A percentile compares a stretch with the other conserved stretches of the same genome.
Evolutionary conservation across 2,329 filamentous ascomycete species (phyloP).

Genomic region (Colletotrichum incanum): DNA sequence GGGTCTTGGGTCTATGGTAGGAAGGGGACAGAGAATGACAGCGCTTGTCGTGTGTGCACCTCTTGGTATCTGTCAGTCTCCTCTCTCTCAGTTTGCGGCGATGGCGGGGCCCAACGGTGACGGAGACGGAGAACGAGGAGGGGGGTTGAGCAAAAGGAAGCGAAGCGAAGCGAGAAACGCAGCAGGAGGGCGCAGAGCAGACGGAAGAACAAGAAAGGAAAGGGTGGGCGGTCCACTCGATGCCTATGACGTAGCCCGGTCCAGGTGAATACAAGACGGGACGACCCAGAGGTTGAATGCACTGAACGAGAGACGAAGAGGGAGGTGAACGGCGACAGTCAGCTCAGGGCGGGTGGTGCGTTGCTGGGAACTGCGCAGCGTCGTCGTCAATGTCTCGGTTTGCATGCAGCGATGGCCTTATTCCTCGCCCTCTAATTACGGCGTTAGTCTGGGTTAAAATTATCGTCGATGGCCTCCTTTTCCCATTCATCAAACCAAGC

Average conservation of each 20-base stretch:
- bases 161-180: slow-evolving; percentile 19
- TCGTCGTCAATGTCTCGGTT: slow-evolving; percentile 15
- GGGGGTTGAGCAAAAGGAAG: slow-evolving; percentile 6
- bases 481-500: slow-evolving; percentile 10
- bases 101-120: slow-evolving; percentile 26
- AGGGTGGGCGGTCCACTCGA: slow-evolving; percentile 30
- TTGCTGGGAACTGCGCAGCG: neutral
- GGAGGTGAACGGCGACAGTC: neutral
- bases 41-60: slow-evolving; percentile 3
- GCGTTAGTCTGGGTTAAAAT: neutral
- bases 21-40: slow-evolving; percentile 6
- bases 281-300: neutral
- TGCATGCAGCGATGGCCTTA: neutral
- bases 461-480: slow-evolving; percentile 3
- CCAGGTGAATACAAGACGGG: slow-evolving; percentile 26
- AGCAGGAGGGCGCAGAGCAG: slow-evolving; percentile 10
- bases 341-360: neutral
- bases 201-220: slow-evolving; percentile 40
- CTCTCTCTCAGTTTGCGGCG: slow-evolving; percentile 13
- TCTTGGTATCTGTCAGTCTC: slow-evolving; percentile 3
- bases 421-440: neutral
- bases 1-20: slow-evolving; percentile 14
- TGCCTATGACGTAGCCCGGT: slow-evolving; percentile 38
- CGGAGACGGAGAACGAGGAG: slow-evolving; percentile 18
- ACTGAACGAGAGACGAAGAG: neutral